Base-by-base conservation (phyloP, 371 early-diverging fungal genomes). In the Mortierella sp. region DNA sequence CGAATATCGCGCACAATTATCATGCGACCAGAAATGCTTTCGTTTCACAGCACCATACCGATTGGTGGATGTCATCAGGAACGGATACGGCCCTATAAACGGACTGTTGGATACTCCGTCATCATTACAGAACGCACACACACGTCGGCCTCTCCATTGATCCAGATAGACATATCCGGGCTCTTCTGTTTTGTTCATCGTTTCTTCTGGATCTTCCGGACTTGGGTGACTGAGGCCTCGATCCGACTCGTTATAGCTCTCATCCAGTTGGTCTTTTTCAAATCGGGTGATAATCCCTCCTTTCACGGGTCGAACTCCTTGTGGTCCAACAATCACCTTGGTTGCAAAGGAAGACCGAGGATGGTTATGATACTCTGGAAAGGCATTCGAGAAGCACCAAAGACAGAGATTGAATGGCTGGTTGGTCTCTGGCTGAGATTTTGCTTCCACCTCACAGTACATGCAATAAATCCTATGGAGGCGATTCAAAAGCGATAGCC, bases 11-110 rank as follows among this genome's bases (percentile, higher is more conserved):
- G 96, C 97, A 70, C 96, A 97, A 0, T 90, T 85, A 60, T 92
- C 88, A 74, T 97, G 97, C 2, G 90, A 92, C 97, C 96, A 96
- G 66, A 96, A 94, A 0, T 84, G 79, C 19, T 85, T 81, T 60
- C 84, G 84, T 46, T 86, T 90, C 45, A 84, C 83, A 19, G 82
- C 79, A 2, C 90, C 89, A 51, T 75, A 75, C 15, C 72, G 69
- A 29, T 74, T 81, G 1, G 68, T 74, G 9, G 74, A 72, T 0
- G 71, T 57, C 50, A 75, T 57, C 12, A 82, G 19, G 55, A 88
- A 87, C 21, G 87, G 89, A 46, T 87, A 85, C 0, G 90, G 90
- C 1, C 89, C 91, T 56, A 92, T 86, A 64, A 92, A 93, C 11
- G 72, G 69, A 18, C 87, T 86, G 23, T 83, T 80, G 7, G 87